These are phyloP conservation scores for Colletotrichum sp. DNA, from an alignment of 2,329 filamentous ascomycete species.

Conservation along the genomic window DNA sequence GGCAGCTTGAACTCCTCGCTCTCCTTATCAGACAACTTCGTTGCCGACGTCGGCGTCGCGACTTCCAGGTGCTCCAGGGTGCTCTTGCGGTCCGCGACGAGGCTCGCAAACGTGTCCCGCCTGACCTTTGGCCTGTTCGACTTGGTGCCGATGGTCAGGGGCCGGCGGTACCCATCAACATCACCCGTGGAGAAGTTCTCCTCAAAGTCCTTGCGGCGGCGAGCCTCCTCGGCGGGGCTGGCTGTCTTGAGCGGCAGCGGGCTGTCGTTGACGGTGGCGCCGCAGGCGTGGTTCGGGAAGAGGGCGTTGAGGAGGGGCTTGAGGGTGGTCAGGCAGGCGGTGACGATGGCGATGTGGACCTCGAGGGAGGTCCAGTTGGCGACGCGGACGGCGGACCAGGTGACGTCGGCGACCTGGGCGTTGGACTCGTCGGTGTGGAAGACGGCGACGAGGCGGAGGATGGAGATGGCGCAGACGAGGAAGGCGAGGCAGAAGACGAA, in stretches of 20 bases:
- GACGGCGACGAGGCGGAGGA: slow-evolving; percentile 34
- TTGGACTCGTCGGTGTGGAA: slow-evolving; percentile 19
- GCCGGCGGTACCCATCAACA: slow-evolving; percentile 9
- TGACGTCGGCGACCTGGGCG: slow-evolving; percentile 25
- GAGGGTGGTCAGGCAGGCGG: slow-evolving; percentile 40
- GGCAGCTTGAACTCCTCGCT: background rate
- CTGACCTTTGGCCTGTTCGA: background rate
- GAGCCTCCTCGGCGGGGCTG: background rate
- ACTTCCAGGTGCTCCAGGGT: background rate
- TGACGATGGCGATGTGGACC: slow-evolving; percentile 38
- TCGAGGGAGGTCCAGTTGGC: slow-evolving; percentile 40
- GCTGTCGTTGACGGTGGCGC: background rate
- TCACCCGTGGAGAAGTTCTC: slow-evolving; percentile 13
- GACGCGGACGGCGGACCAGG: slow-evolving; percentile 30
- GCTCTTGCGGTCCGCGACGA: background rate
- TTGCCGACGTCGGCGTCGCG: background rate
- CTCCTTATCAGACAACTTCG: background rate
- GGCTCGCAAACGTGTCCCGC: slow-evolving; percentile 6
- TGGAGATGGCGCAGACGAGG: slow-evolving; percentile 41
- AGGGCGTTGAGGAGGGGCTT: slow-evolving; percentile 41
- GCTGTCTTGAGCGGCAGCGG: background rate
- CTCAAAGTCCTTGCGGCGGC: slow-evolving; percentile 7
- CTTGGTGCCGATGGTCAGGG: slow-evolving; percentile 24
- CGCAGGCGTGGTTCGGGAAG: slow-evolving; percentile 26
- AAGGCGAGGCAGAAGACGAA: slow-evolving; percentile 47